Conservation (phyloP, 768 basidiomycete genomes). For the Tulasnella calospora region DNA sequence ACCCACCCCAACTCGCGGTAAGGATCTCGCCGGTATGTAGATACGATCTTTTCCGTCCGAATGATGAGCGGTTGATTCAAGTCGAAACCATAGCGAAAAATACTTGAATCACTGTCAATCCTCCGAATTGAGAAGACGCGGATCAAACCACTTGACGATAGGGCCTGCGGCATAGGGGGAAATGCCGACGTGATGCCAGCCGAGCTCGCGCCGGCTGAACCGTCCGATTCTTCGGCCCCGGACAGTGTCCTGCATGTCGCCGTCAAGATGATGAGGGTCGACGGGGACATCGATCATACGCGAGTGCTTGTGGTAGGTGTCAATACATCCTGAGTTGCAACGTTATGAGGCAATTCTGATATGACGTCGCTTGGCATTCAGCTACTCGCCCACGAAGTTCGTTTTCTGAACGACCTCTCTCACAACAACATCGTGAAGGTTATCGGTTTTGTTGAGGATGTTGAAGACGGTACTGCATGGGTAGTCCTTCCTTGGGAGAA, state of each 20-base stretch:
- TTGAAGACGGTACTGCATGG: neutral
- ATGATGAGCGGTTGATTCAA: neutral
- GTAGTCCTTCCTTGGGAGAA: neutral
- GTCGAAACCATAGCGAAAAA: neutral
- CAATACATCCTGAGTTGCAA: neutral
- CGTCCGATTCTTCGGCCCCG: neutral
- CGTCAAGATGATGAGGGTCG: neutral
- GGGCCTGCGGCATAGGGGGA: neutral
- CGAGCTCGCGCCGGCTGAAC: neutral
- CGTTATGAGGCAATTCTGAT: neutral
- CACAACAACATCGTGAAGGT: neutral
- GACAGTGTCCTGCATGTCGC: neutral
- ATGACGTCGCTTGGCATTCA: neutral
- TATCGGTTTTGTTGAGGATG: neutral
- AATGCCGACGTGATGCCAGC: neutral
- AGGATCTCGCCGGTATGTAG: neutral
- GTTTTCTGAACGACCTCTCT: neutral
- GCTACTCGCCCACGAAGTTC: neutral
- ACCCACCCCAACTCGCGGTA: too few species aligned
- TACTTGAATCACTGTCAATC: neutral
- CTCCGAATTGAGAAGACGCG: neutral
- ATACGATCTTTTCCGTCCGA: neutral
- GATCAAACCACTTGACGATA: neutral
- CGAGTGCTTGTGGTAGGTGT: neutral
- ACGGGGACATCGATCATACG: neutral